These are phyloP conservation scores for Exidia glandulosa DNA, from an alignment of 768 basidiomycete species.

Conservation along the genomic window DNA sequence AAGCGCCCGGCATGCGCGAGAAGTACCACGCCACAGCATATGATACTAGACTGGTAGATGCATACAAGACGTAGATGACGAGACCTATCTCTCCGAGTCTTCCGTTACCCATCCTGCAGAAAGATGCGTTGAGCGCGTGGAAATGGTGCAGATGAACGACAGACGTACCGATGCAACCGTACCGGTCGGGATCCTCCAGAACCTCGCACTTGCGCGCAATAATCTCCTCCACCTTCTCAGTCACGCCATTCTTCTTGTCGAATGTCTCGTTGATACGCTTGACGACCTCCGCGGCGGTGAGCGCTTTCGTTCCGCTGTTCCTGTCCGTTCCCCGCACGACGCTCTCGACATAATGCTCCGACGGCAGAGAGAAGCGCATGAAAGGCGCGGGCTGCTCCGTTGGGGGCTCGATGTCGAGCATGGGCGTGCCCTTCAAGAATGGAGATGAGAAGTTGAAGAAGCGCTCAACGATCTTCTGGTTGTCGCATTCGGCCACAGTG, in stretches of 20 bases:
- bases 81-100: too few relatives aligned
- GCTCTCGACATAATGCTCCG: conserved; percentile 59
- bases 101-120: too few relatives aligned
- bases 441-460: conserved; percentile 58
- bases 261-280: conserved; percentile 39
- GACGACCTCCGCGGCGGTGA: conserved; percentile 55
- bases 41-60: too few relatives aligned
- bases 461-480: conserved; percentile 38
- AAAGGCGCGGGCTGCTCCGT: conserved; percentile 11
- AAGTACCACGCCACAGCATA: too few relatives aligned
- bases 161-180: not conserved
- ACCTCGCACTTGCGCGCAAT: conserved; percentile 55
- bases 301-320: conserved; percentile 49
- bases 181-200: conserved; percentile 40
- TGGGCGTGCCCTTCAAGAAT: conserved; percentile 37
- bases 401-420: conserved; percentile 15
- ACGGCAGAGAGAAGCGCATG: conserved; percentile 53
- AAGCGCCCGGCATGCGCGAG: too few relatives aligned
- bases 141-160: not conserved
- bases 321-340: conserved; percentile 54
- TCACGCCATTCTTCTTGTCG: conserved; percentile 48
- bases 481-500: conserved; percentile 46
- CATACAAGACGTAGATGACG: too few relatives aligned
- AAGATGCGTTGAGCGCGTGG: too few relatives aligned
- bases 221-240: conserved; percentile 70